These are phyloP conservation scores for Royoungia palumana DNA, from an alignment of 768 basidiomycete genomes.

Conservation along the genomic window DNA sequence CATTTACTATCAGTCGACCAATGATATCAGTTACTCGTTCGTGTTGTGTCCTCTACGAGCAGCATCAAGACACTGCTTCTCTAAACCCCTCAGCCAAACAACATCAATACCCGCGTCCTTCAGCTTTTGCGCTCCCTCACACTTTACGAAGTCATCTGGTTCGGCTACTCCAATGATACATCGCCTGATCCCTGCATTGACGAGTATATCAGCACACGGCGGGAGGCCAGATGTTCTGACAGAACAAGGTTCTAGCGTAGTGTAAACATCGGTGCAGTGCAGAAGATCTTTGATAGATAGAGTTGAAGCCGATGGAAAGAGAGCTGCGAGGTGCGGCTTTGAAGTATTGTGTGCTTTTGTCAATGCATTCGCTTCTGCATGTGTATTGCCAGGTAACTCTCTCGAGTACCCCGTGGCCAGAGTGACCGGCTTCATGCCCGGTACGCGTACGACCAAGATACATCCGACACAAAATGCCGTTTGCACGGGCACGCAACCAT, in stretches of 20 bases:
- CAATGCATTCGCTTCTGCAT: constrained; percentile 94
- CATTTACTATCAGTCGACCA: no score
- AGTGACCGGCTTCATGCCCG: constrained; percentile 44
- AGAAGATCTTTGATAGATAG: constrained; percentile 45
- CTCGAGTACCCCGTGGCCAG: constrained; percentile 85
- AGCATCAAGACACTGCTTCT: constrained; percentile 73
- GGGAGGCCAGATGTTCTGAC: constrained; percentile 80
- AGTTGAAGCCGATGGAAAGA: constrained; percentile 38
- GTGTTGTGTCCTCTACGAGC: constrained; percentile 60
- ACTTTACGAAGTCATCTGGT: constrained; percentile 91
- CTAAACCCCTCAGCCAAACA: constrained; percentile 69
- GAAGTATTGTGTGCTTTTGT: constrained; percentile 59
- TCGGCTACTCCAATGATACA: constrained; percentile 90
- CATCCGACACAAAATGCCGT: constrained; percentile 94
- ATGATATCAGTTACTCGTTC: background rate
- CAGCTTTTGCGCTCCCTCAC: constrained; percentile 79
- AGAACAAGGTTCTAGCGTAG: constrained; percentile 96
- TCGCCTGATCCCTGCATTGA: constrained; percentile 62
- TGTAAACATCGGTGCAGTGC: constrained; percentile 72
- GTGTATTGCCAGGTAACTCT: constrained; percentile 91
- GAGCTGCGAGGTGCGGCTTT: constrained; percentile 38
- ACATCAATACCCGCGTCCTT: constrained; percentile 70
- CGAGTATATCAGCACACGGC: constrained; percentile 82
- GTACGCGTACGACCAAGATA: constrained; percentile 54
- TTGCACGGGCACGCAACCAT: constrained; percentile 61